Conservation (phyloP, 345 rosid species). For the Lepidium aucheri region DNA sequence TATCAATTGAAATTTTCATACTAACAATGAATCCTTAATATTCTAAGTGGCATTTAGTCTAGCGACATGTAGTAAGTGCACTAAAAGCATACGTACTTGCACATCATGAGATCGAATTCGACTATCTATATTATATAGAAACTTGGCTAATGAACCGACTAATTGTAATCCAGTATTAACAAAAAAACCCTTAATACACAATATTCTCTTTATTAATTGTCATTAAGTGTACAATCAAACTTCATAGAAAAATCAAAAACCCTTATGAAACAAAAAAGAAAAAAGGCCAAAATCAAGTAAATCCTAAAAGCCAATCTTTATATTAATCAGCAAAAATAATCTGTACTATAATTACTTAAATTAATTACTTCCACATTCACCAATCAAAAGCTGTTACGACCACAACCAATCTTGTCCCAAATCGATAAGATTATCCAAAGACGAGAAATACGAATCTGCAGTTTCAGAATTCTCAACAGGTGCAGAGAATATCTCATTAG, state of each 20-base stretch:
- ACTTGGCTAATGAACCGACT: too few species aligned
- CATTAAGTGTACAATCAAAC: not conserved
- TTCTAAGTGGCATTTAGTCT: too few species aligned
- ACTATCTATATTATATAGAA: too few species aligned
- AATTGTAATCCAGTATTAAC: too few species aligned
- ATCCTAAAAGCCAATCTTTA: not conserved
- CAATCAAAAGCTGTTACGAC: not conserved
- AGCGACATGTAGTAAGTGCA: too few species aligned
- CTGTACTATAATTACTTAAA: not conserved
- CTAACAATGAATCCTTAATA: too few species aligned
- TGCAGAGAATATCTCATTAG: constrained; percentile 10
- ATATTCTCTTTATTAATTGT: not conserved
- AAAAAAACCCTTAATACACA: not conserved
- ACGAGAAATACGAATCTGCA: constrained; percentile 38
- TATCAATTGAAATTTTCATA: not conserved
- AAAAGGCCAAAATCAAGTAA: not conserved
- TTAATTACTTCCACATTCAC: not conserved
- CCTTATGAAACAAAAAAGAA: not conserved
- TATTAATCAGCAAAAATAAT: not conserved
- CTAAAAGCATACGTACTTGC: too few species aligned
- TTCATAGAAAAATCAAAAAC: not conserved
- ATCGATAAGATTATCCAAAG: constrained; percentile 25
- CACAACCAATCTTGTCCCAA: constrained; percentile 40
- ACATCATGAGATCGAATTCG: too few species aligned
- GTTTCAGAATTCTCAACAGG: constrained; percentile 33